A percentile compares a stretch with the other conserved stretches of the same genome.
Evolutionary conservation across 1,284 basidiomycete species (phyloP).

Genomic region (Apiotrichum siamense): DNA sequence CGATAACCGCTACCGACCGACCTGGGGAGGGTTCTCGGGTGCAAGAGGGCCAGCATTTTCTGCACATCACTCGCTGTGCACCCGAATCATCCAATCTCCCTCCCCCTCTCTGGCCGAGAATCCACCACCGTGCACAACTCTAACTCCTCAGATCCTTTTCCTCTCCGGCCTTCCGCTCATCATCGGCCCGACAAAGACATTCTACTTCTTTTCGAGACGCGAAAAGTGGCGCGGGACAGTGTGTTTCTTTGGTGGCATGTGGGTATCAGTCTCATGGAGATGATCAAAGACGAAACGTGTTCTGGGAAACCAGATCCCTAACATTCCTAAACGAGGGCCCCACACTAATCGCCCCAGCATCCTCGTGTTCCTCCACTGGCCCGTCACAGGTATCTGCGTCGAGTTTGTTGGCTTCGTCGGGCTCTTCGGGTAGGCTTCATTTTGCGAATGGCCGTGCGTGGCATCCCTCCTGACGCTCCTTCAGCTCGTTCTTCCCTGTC

Average conservation of each 20-base stretch:
- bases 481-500: constrained; percentile 98
- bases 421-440: constrained; percentile 84
- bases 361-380: constrained; percentile 72
- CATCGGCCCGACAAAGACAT: constrained; percentile 92
- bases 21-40: too few species aligned
- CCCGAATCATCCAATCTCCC: not conserved
- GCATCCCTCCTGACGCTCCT: not conserved
- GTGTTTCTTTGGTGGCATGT: constrained; percentile 84
- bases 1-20: too few species aligned
- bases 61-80: not conserved
- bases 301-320: too few species aligned
- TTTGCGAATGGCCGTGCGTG: too few species aligned
- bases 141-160: constrained; percentile 68
- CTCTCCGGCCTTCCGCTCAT: constrained; percentile 85
- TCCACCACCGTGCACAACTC: too few species aligned
- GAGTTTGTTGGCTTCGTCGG: constrained; percentile 96
- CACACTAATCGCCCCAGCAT: constrained; percentile 21
- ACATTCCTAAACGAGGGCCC: too few species aligned
- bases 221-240: constrained; percentile 92
- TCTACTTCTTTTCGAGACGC: constrained; percentile 94
- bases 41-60: too few species aligned
- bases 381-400: constrained; percentile 84
- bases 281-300: not conserved
- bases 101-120: too few species aligned
- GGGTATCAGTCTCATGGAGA: constrained; percentile 12